A percentile compares a stretch with the other conserved stretches of the same genome.
Evolutionary conservation across 2,329 filamentous ascomycete species (phyloP).

Genomic region (Aspergillus sp.): DNA sequence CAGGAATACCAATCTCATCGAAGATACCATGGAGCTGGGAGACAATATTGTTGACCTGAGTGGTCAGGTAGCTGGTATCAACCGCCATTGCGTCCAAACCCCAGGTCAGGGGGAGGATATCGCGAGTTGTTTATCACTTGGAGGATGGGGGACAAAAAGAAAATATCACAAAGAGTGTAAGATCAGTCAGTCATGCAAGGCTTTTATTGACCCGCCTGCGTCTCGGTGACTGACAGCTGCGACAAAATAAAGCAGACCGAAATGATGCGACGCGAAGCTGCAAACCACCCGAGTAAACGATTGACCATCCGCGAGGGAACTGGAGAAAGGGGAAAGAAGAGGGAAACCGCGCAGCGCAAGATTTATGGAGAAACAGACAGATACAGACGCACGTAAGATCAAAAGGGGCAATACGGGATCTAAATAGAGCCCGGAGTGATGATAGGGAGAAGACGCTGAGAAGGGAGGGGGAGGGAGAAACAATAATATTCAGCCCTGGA

Average conservation of each 20-base stretch:
- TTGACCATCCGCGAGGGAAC: slow-evolving; percentile 16
- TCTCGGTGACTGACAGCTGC: slow-evolving; percentile 8
- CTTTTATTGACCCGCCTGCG: slow-evolving; percentile 13
- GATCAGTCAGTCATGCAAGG: slow-evolving; percentile 11
- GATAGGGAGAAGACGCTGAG: slow-evolving; percentile 2
- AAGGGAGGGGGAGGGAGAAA: slow-evolving; percentile 9
- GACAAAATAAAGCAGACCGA: slow-evolving; percentile 11
- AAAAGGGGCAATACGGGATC: slow-evolving; percentile 1
- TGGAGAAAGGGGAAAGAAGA: background rate
- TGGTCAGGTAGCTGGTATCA: slow-evolving; percentile 89
- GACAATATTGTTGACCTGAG: slow-evolving; percentile 94
- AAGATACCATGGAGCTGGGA: slow-evolving; percentile 90
- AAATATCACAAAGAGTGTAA: slow-evolving; percentile 6
- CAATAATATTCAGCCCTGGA: slow-evolving; percentile 10
- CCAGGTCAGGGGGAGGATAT: slow-evolving; percentile 11
- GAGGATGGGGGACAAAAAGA: slow-evolving; percentile 4
- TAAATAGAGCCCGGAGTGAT: background rate
- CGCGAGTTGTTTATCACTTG: slow-evolving; percentile 2
- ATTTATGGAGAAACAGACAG: slow-evolving; percentile 16
- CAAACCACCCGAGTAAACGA: slow-evolving; percentile 16
- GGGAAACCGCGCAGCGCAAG: slow-evolving; percentile 14
- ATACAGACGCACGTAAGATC: slow-evolving; percentile 21
- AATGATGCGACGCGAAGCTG: slow-evolving; percentile 14
- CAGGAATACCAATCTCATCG: slow-evolving; percentile 94
- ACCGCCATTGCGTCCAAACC: slow-evolving; percentile 51